These are phyloP conservation scores for Malus sylvestris DNA, from an alignment of 306 rosid species.

Conservation along the genomic window DNA sequence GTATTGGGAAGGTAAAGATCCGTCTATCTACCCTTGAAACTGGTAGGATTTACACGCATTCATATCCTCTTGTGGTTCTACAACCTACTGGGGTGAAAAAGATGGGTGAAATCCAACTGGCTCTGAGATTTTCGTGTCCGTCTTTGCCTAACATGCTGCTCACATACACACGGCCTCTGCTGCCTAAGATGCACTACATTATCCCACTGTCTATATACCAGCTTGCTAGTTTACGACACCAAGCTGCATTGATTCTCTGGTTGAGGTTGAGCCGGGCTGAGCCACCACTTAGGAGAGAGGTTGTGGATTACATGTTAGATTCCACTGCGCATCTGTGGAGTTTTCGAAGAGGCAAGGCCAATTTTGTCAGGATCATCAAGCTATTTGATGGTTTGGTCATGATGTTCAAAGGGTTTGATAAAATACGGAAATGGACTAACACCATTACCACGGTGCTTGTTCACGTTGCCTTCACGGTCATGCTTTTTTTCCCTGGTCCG, in stretches of 20 bases:
- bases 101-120: slow-evolving; percentile 25
- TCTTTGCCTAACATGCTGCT: neutral
- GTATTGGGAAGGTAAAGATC: slow-evolving; percentile 22
- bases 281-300: slow-evolving; percentile 19
- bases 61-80: slow-evolving; percentile 10
- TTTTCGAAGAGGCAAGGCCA: slow-evolving; percentile 25
- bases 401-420: slow-evolving; percentile 3
- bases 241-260: neutral
- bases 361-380: slow-evolving; percentile 20
- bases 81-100: slow-evolving; percentile 15
- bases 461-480: neutral
- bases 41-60: slow-evolving; percentile 11
- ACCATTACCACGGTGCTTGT: neutral
- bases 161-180: slow-evolving; percentile 2
- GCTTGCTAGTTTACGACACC: slow-evolving; percentile 1
- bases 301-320: slow-evolving; percentile 26
- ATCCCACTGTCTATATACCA: neutral
- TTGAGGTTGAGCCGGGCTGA: slow-evolving; percentile 9
- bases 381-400: slow-evolving; percentile 5
- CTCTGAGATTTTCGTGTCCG: slow-evolving; percentile 18
- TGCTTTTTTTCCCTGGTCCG: slow-evolving; percentile 7
- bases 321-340: slow-evolving; percentile 28
- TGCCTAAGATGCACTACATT: slow-evolving; percentile 10
- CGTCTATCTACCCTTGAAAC: slow-evolving; percentile 15
- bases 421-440: slow-evolving; percentile 23